Base-by-base conservation (phyloP, 2,329 filamentous ascomycete genomes). In the Dothidotthia symphoricarpi region DNA sequence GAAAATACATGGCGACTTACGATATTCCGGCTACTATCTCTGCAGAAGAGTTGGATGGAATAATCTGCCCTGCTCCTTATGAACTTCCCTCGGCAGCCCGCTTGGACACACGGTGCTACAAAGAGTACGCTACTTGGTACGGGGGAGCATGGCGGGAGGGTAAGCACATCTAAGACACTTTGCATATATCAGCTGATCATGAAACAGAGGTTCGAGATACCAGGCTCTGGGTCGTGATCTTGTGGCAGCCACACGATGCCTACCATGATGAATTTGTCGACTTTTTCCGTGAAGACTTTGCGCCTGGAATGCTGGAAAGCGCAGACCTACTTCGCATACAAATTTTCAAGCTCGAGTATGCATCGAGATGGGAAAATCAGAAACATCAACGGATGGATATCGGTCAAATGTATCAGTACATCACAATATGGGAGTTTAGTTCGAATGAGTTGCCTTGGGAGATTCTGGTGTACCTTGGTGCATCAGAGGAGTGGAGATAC, bases 361-460 rank as follows among this genome's bases (percentile, higher is more conserved):
- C 41, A 15, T 43, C 45, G 2, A 16, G 24, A 4, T 25, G 42
- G n/a, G 24, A 36, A 31, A 31, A 34, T 3, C 27, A 44, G 27
- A 31, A 39, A 15, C 27, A 39, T 27, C 24, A 36, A 25, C 16
- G 34, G 27, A 19, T 43, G 3, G 34, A 43, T 6, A 31, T 29
- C 3, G 25, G 29, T 4, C 28, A 36, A 8, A 29, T 45, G 27
- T 38, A 43, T n/a, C 43, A 41, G n/a, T 51, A 49, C 36, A 35
- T 51, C 29, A 49, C 45, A 2, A 35, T 51, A 6, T 51, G 43
- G 48, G 48, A 51, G 24, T 49, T 47, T 28, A 43, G 43, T 14
- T 42, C 27, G 11, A 43, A 45, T 11, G 48, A 51, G 1, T 16
- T 51, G 16, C 48, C 48, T 6, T 51, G 48, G 48, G 48, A 51